Conservation (phyloP, 306 rosid species). For the Arachis stenosperma region DNA sequence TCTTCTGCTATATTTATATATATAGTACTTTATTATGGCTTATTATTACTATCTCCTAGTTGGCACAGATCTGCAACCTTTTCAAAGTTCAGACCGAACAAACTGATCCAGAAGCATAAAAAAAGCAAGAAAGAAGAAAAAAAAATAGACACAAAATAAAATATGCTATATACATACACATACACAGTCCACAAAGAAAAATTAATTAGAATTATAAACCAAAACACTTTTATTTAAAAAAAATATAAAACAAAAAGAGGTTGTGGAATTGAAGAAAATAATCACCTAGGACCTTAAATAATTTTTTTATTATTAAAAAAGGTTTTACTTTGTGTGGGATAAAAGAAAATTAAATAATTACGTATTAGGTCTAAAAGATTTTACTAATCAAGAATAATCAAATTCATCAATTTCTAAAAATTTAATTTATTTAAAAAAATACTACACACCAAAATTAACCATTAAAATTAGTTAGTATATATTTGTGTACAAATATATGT, state of each 20-base stretch:
- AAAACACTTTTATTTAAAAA: no score
- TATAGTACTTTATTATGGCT: constrained; percentile 32
- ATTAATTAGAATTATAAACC: background rate
- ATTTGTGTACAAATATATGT: no score
- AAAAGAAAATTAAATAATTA: no score
- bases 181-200: background rate
- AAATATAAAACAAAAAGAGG: no score
- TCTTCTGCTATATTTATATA: background rate
- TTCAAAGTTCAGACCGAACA: background rate
- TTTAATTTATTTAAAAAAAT: no score
- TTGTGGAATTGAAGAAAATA: no score
- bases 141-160: background rate
- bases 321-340: no score
- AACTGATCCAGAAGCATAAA: constrained; percentile 37
- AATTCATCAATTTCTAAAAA: background rate
- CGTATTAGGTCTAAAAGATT: no score
- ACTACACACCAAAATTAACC: no score
- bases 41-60: constrained; percentile 36
- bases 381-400: no score
- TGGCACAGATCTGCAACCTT: constrained; percentile 46
- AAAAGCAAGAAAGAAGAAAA: constrained; percentile 1
- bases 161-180: background rate
- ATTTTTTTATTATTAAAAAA: no score
- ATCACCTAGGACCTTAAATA: background rate
- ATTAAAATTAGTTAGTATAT: no score